Conservation (phyloP, 352 stramenopile species). For the Globisporangium paddicum region DNA sequence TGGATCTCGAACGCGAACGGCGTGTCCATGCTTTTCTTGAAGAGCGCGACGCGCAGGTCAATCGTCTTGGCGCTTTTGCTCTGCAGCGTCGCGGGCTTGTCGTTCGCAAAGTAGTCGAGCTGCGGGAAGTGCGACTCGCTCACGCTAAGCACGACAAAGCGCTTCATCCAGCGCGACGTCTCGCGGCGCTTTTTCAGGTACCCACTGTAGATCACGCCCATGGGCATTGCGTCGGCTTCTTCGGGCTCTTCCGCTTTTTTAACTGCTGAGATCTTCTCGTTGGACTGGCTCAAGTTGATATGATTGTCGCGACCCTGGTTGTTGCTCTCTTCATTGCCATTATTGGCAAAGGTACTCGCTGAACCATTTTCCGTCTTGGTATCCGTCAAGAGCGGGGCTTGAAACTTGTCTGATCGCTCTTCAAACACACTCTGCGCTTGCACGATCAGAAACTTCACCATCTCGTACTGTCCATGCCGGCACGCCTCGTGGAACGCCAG, state of each 20-base stretch:
- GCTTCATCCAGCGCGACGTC: constrained; percentile 75
- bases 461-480: constrained; percentile 56
- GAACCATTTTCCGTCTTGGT: background rate
- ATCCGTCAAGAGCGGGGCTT: background rate
- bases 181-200: constrained; percentile 75
- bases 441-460: constrained; percentile 62
- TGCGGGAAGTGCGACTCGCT: constrained; percentile 29
- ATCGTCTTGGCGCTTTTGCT: constrained; percentile 45
- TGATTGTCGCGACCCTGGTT: constrained; percentile 9
- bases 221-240: constrained; percentile 6
- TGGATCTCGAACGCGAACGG: constrained; percentile 87
- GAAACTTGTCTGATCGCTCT: background rate
- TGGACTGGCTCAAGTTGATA: background rate
- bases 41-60: constrained; percentile 54
- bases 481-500: constrained; percentile 74
- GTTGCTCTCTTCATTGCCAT: background rate
- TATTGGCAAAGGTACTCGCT: background rate
- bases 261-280: background rate
- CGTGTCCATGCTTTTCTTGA: constrained; percentile 80
- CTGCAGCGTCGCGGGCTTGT: constrained; percentile 36
- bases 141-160: constrained; percentile 63
- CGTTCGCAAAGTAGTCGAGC: constrained; percentile 66
- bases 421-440: constrained; percentile 9
- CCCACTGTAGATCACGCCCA: constrained; percentile 33
- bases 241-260: constrained; percentile 14